Conservation (phyloP, 495 filamentous ascomycete species). For the Penicillium steckii region DNA sequence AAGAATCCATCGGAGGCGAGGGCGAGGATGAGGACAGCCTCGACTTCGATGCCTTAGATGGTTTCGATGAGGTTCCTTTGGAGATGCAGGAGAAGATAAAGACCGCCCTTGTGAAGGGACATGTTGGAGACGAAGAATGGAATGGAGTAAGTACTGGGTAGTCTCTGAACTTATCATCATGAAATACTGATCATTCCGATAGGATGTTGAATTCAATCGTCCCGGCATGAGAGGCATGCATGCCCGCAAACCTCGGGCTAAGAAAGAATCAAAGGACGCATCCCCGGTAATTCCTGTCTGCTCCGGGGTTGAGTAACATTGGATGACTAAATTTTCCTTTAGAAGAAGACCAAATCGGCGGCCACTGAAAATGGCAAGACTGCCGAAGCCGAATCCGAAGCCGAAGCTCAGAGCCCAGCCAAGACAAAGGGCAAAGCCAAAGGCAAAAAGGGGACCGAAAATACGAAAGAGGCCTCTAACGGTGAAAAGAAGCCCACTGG, state of each 20-base stretch:
- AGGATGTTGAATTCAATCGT: constrained; percentile 71
- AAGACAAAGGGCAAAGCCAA: not conserved
- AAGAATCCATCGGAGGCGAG: constrained; percentile 5
- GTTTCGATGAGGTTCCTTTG: constrained; percentile 66
- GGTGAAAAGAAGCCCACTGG: constrained; percentile 12
- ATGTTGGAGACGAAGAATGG: constrained; percentile 77
- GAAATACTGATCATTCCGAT: not conserved
- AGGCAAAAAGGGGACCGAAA: not conserved
- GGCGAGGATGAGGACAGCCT: constrained; percentile 24
- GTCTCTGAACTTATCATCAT: not conserved
- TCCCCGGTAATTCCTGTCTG: not conserved
- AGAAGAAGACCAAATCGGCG: not conserved
- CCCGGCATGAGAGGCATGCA: constrained; percentile 60
- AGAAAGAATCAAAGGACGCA: constrained; percentile 3
- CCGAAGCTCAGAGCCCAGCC: constrained; percentile 5
- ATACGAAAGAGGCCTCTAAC: constrained; percentile 20
- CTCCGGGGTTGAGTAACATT: not conserved
- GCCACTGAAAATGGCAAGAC: constrained; percentile 7
- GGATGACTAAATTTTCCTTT: not conserved
- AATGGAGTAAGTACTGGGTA: constrained; percentile 59
- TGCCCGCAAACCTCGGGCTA: not conserved
- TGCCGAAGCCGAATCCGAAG: constrained; percentile 6
- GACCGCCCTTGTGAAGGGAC: constrained; percentile 62
- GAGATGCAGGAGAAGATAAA: constrained; percentile 63
- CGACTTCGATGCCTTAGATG: constrained; percentile 56